A percentile compares a stretch with the other conserved stretches of the same genome.
These are phyloP conservation scores for Blepharisma stoltei DNA, from an alignment of 73 alveolate species.

Conservation along the genomic window DNA sequence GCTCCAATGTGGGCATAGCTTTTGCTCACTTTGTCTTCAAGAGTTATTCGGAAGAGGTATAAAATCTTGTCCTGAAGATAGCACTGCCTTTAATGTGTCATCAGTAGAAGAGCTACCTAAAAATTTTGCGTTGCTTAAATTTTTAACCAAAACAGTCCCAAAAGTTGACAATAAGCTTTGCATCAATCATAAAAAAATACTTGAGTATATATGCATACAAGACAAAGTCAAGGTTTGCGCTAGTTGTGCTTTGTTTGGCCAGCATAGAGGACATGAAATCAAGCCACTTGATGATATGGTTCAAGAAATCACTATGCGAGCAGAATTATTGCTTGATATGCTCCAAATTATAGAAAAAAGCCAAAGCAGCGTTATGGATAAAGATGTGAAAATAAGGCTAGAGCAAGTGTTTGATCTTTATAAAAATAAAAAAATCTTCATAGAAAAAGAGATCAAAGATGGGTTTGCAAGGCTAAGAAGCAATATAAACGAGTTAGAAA, in stretches of 20 bases:
- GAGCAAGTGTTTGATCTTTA: constrained; percentile 3
- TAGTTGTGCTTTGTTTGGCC: constrained; percentile 90
- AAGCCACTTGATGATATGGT: constrained; percentile 82
- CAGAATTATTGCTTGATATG: constrained; percentile 70
- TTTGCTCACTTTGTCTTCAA: constrained; percentile 68
- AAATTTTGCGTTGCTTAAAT: constrained; percentile 44
- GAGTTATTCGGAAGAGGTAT: constrained; percentile 30
- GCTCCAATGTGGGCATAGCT: constrained; percentile 72
- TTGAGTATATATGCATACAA: constrained; percentile 84
- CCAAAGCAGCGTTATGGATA: constrained; percentile 4
- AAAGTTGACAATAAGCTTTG: constrained; percentile 32
- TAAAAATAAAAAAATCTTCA: neutral
- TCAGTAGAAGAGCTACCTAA: constrained; percentile 54
- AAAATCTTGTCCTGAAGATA: constrained; percentile 29
- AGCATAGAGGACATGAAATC: constrained; percentile 88
- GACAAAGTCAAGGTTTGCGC: constrained; percentile 84
- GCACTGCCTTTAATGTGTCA: neutral
- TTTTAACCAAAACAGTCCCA: neutral
- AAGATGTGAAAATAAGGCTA: neutral
- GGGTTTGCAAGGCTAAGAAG: constrained; percentile 8
- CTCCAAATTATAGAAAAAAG: constrained; percentile 63
- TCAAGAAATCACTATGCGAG: constrained; percentile 73
- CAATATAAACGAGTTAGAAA: constrained; percentile 1
- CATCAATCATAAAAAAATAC: constrained; percentile 52
- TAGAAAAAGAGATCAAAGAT: constrained; percentile 10